These are phyloP conservation scores for Collybia sp. DNA, from an alignment of 768 basidiomycete species.

Conservation along the genomic window DNA sequence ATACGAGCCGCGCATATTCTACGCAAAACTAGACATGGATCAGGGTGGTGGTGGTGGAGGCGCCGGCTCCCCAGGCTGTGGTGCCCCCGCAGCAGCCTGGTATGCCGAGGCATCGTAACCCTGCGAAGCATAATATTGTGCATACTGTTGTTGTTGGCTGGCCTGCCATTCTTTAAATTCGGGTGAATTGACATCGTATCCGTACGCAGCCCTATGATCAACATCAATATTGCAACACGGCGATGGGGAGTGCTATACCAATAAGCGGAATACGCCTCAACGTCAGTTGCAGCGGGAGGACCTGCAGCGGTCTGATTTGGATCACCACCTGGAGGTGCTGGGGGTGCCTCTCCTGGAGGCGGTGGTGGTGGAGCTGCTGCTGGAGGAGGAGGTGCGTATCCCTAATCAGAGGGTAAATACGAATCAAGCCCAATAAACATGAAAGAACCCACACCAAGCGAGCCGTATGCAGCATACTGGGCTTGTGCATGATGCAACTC, in stretches of 20 bases:
- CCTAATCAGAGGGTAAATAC: slow-evolving; percentile 16
- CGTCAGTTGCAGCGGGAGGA: slow-evolving; percentile 35
- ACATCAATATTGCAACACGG: neutral
- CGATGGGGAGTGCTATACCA: slow-evolving; percentile 38
- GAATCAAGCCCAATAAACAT: slow-evolving; percentile 1
- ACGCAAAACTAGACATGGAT: slow-evolving; percentile 1
- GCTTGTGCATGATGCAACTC: slow-evolving; percentile 81
- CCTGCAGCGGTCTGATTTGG: slow-evolving; percentile 42
- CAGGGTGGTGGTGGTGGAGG: slow-evolving; percentile 30
- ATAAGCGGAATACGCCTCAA: slow-evolving; percentile 56
- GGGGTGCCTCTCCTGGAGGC: slow-evolving; percentile 43
- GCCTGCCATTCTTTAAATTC: slow-evolving; percentile 83
- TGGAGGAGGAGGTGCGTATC: slow-evolving; percentile 48
- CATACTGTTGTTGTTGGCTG: slow-evolving; percentile 68
- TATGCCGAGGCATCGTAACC: slow-evolving; percentile 33
- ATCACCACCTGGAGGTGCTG: slow-evolving; percentile 38
- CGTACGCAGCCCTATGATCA: slow-evolving; percentile 67
- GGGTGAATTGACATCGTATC: slow-evolving; percentile 79
- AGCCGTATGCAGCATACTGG: slow-evolving; percentile 73
- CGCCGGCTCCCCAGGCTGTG: slow-evolving; percentile 20
- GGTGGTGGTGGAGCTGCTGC: slow-evolving; percentile 51
- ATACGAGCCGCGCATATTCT: too few species aligned
- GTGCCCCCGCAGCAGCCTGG: slow-evolving; percentile 10
- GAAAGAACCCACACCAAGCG: slow-evolving; percentile 46
- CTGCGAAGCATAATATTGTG: slow-evolving; percentile 64